Evolutionary conservation across 2,329 filamentous ascomycete genomes (phyloP), one percentile per base, ranked within the genome.

Genomic region (Fusarium piperis): DNA sequence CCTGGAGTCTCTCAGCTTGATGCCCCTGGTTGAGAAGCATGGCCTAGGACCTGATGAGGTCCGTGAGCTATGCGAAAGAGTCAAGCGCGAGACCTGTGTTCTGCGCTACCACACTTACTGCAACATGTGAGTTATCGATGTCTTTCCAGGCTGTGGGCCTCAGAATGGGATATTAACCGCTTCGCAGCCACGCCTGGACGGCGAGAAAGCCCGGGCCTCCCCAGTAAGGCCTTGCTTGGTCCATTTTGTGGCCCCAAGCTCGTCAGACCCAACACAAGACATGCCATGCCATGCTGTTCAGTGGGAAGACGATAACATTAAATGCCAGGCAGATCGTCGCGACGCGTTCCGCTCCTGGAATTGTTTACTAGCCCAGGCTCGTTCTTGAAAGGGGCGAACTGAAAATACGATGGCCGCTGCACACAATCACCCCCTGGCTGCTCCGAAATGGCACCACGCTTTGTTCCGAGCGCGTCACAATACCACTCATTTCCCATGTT

Each of bases 31-130:
- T 48, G 88, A 81, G 59, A 76, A 78, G 38, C 64, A 79, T 18
- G 72, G 91, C 64, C 78, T 79, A 76, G 75, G 65, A 4, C 85
- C 91, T 44, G 88, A 89, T 59, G 85, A 93, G 67, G 91, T 97
- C 52, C 83, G 85, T 62, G 85, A 86, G 16, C 83, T 97, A 36
- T 84, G 91, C 51, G 82, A 85, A 4, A 85, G 88, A 26, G 93
- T 93, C 28, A 90, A 90, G 76, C 84, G 83, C 46, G 92, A 96
- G 76, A 89, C 94, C 16, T 91, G 90, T 78, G 89, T 89, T 75
- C 89, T 90, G 74, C 88, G 88, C 59, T 87, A 91, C 73, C 91
- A 91, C 80, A 89, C 88, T 44, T 97, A 93, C 82, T 94, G 93
- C 80, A 90, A 89, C 71, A 84, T 95, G 93, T 95, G 85, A 88